A percentile compares a stretch with the other conserved stretches of the same genome.
These are phyloP conservation scores for Cenchrus purpureus DNA, from an alignment of 176 grass and related monocot species.

Conservation along the genomic window DNA sequence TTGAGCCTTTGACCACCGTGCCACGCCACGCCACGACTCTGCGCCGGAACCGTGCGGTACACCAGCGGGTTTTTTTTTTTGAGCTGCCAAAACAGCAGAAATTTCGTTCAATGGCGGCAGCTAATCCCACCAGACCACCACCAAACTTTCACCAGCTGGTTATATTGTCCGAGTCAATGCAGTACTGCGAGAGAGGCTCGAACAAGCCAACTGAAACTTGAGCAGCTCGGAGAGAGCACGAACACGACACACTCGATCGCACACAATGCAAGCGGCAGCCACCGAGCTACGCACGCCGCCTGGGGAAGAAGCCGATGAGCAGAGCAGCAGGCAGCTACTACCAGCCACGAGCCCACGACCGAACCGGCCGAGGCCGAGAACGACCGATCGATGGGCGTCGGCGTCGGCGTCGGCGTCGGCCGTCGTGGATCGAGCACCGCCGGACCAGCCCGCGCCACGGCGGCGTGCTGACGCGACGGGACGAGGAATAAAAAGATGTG, in stretches of 20 bases:
- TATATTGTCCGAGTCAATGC: background rate
- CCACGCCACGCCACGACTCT: background rate
- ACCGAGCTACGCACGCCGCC: background rate
- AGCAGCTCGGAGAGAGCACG: background rate
- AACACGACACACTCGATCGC: background rate
- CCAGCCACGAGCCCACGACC: background rate
- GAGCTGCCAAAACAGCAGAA: background rate
- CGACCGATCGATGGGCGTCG: background rate
- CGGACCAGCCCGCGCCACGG: conserved; percentile 12
- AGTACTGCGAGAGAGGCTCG: background rate
- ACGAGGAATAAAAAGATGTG: background rate
- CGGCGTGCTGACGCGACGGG: background rate
- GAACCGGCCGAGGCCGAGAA: background rate
- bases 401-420: conserved; percentile 1
- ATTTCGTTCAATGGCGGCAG: background rate
- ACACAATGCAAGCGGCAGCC: background rate
- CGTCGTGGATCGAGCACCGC: background rate
- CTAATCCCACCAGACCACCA: background rate
- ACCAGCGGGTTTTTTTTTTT: background rate
- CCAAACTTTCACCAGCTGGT: background rate
- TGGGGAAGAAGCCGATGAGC: background rate
- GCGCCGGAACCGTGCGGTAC: background rate
- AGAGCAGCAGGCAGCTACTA: background rate
- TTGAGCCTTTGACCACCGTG: conserved; percentile 28
- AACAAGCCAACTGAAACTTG: background rate